phyloP scores from a whole-genome alignment of 2,329 filamentous ascomycete species.

The Aspergillus phoenicis region DNA sequence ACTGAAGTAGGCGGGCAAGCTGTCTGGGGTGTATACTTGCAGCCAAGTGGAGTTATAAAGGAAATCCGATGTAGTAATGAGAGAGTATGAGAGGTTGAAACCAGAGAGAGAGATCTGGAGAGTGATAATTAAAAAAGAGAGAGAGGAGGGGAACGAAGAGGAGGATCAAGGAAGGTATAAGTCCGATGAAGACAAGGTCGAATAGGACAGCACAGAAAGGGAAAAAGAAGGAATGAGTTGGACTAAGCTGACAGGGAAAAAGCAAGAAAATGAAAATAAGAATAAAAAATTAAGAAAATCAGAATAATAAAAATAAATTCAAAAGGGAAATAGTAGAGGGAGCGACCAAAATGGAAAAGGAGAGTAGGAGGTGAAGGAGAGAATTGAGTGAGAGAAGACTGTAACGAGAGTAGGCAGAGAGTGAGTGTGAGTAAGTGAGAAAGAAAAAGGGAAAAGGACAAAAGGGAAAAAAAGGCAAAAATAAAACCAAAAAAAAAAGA shows the following conservation, averaged over 20 bases:
- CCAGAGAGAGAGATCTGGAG: too few species aligned
- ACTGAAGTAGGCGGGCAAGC: slow-evolving; percentile 15
- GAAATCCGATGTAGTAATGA: slow-evolving; percentile 12
- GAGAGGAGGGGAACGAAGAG: slow-evolving; percentile 2
- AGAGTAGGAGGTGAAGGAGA: slow-evolving; percentile 30
- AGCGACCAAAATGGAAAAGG: slow-evolving; percentile 25
- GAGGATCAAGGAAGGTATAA: slow-evolving; percentile 20
- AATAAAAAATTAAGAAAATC: too few species aligned
- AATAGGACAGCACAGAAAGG: slow-evolving; percentile 22
- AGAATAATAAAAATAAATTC: slow-evolving; percentile 11
- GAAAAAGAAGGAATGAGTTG: slow-evolving; percentile 21
- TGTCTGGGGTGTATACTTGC: slow-evolving; percentile 17
- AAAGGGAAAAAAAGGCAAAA: slow-evolving; percentile 17
- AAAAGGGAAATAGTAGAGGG: slow-evolving; percentile 16
- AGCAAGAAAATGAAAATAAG: slow-evolving; percentile 16
- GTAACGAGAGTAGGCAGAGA: slow-evolving; percentile 21
- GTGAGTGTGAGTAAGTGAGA: slow-evolving; percentile 15
- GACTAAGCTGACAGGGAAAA: slow-evolving; percentile 22
- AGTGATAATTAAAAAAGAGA: slow-evolving; percentile 1
- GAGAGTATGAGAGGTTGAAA: slow-evolving; percentile 7
- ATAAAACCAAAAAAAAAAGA: slow-evolving; percentile 21
- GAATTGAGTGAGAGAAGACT: slow-evolving; percentile 18
- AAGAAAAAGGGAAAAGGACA: slow-evolving; percentile 18
- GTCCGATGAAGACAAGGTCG: slow-evolving; percentile 23
- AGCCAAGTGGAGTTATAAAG: slow-evolving; percentile 15